Percentiles rank a stretch among this genome's conserved stretches.
Evolutionary conservation across 768 basidiomycete genomes (phyloP).

Genomic region (Russula abietina): DNA sequence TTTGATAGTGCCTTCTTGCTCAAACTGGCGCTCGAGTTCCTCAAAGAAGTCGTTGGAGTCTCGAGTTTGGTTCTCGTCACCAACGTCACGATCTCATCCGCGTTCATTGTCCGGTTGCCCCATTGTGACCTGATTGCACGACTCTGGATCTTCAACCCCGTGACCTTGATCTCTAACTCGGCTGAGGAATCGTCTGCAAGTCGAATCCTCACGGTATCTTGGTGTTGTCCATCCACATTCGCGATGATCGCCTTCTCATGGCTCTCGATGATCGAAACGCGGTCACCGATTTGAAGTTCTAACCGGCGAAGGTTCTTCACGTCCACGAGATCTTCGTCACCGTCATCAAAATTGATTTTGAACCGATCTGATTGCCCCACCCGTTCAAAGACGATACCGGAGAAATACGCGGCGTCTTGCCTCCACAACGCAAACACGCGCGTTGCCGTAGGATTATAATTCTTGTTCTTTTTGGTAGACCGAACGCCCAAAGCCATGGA

Average conservation of each 20-base stretch:
- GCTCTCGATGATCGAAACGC: constrained; percentile 39
- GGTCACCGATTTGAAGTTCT: constrained; percentile 49
- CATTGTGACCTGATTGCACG: constrained; percentile 47
- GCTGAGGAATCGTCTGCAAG: constrained; percentile 33
- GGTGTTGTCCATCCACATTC: constrained; percentile 30
- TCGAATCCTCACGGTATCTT: constrained; percentile 23
- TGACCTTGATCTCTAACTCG: constrained; percentile 34
- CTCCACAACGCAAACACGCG: constrained; percentile 71
- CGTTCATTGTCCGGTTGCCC: constrained; percentile 45
- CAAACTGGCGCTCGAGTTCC: constrained; percentile 37
- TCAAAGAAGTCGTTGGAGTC: constrained; percentile 50
- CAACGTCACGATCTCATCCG: constrained; percentile 40
- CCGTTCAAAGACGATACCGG: constrained; percentile 46
- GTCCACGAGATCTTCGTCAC: constrained; percentile 41
- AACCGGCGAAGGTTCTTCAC: constrained; percentile 49
- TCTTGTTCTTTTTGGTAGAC: constrained; percentile 25
- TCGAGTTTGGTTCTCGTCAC: constrained; percentile 35
- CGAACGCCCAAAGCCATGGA: constrained; percentile 18
- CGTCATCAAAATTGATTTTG: constrained; percentile 64
- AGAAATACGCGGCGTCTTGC: constrained; percentile 52
- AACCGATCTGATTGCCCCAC: constrained; percentile 34
- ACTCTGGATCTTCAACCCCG: constrained; percentile 45
- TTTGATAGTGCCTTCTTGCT: constrained; percentile 33
- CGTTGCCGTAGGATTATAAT: constrained; percentile 34
- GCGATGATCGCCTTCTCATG: constrained; percentile 31